These are phyloP conservation scores for Apiotrichum akiyoshidainum DNA, from an alignment of 1,284 basidiomycete genomes.

Conservation along the genomic window DNA sequence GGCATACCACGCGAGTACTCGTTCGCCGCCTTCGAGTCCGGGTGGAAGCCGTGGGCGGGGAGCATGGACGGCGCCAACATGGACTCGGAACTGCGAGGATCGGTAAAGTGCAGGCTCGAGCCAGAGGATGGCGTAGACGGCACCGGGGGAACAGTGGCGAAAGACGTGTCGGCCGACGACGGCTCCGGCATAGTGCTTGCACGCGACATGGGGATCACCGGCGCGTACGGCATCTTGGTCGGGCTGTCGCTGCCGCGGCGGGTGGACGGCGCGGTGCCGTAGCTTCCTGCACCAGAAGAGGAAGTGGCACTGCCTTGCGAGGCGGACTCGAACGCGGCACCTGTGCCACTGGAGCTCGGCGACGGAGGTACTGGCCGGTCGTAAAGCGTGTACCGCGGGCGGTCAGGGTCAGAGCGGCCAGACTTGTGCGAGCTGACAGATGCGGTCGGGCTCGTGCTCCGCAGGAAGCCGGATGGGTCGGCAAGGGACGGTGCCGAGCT, in stretches of 20 bases:
- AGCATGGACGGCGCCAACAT: neutral
- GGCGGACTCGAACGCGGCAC: neutral
- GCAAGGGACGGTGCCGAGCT: conserved; percentile 1
- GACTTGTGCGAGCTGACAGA: neutral
- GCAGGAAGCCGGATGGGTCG: conserved; percentile 5
- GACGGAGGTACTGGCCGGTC: conserved; percentile 8
- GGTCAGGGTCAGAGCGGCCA: neutral
- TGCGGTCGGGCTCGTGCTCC: neutral
- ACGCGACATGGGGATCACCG: neutral
- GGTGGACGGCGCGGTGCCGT: conserved; percentile 1
- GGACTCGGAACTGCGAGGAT: neutral
- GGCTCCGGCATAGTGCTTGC: neutral
- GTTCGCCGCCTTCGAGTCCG: neutral
- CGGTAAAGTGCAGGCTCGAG: too few species aligned
- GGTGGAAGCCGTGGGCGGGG: too few species aligned
- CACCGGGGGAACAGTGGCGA: neutral
- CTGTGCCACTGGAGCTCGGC: neutral
- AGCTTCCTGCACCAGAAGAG: neutral
- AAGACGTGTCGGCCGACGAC: neutral
- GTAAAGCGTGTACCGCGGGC: conserved; percentile 13
- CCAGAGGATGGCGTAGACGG: too few species aligned
- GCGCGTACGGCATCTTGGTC: neutral
- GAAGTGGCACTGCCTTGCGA: neutral
- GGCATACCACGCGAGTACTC: neutral
- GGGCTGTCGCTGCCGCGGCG: neutral